Percentiles rank a stretch among this genome's conserved stretches.
These are phyloP conservation scores for Thymus mandschuricus DNA, from an alignment of 257 asterid species.

Conservation along the genomic window DNA sequence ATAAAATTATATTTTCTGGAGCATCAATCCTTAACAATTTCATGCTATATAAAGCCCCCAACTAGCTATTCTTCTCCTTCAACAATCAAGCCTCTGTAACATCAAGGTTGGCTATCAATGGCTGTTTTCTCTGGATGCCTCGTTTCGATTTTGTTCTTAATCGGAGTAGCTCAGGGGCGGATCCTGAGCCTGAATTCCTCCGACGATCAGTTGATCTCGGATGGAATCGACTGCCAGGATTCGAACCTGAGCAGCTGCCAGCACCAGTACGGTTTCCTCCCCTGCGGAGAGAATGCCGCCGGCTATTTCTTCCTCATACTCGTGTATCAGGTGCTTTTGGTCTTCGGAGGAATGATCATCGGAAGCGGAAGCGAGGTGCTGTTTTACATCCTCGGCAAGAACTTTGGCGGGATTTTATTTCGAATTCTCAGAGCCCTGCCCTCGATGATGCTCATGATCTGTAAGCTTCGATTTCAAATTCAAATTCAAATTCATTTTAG, in stretches of 20 bases:
- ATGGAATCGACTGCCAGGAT: conserved; percentile 33
- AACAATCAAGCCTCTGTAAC: background rate
- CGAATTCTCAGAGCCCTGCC: conserved; percentile 62
- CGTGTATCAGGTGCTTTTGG: conserved; percentile 52
- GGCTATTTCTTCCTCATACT: conserved; percentile 51
- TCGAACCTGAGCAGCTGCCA: conserved; percentile 37
- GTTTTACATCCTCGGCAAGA: conserved; percentile 45
- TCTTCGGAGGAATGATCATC: conserved; percentile 47
- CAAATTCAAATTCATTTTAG: background rate
- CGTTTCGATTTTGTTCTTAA: conserved; percentile 17
- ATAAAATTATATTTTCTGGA: background rate
- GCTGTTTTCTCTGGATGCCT: conserved; percentile 14
- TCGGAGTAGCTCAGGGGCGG: conserved; percentile 35
- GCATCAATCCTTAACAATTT: background rate
- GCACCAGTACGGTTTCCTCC: conserved; percentile 63
- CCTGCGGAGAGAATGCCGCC: conserved; percentile 55
- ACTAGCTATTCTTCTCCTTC: background rate
- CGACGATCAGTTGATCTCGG: conserved; percentile 40
- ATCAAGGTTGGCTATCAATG: conserved; percentile 29
- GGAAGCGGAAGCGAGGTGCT: conserved; percentile 51
- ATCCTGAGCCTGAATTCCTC: conserved; percentile 39
- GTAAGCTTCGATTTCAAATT: conserved; percentile 36
- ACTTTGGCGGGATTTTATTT: conserved; percentile 56
- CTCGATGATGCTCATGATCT: conserved; percentile 53
- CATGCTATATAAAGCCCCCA: background rate